Percentiles rank a stretch among this genome's conserved stretches.
Conservation (phyloP, 2,329 filamentous ascomycete genomes). For the Boeremia exigua region DNA sequence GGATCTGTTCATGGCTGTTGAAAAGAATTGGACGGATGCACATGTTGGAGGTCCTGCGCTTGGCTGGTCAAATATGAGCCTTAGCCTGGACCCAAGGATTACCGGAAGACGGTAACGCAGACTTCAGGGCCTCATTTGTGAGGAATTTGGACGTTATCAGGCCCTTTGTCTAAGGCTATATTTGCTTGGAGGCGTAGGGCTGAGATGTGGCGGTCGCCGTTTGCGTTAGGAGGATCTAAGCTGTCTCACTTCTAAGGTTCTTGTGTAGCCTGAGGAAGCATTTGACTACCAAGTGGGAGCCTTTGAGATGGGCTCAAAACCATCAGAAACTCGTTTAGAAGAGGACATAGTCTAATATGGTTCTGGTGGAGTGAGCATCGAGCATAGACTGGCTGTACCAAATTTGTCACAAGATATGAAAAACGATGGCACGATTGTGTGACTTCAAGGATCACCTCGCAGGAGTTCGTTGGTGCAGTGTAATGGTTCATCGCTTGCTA, state of each 20-base stretch:
- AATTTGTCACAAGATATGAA: not conserved
- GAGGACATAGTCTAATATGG: not conserved
- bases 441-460: not conserved
- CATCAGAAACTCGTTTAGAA: not conserved
- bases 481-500: not conserved
- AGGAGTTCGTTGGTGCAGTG: not conserved
- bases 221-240: not conserved
- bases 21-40: slow-evolving; percentile 45
- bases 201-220: not conserved
- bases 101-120: slow-evolving; percentile 4
- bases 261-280: not conserved
- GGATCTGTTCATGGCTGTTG: slow-evolving; percentile 50
- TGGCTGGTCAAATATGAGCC: slow-evolving; percentile 15
- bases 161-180: not conserved
- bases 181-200: not conserved
- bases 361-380: not conserved
- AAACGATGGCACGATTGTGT: not conserved
- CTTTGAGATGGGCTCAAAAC: not conserved
- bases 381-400: not conserved
- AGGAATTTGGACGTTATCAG: not conserved
- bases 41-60: slow-evolving; percentile 19
- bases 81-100: slow-evolving; percentile 11
- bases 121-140: not conserved
- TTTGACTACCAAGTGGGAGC: not conserved
- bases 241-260: not conserved